These are phyloP conservation scores for Yamadazyma nakazawae DNA, from an alignment of 805 yeast genomes.

Conservation along the genomic window DNA sequence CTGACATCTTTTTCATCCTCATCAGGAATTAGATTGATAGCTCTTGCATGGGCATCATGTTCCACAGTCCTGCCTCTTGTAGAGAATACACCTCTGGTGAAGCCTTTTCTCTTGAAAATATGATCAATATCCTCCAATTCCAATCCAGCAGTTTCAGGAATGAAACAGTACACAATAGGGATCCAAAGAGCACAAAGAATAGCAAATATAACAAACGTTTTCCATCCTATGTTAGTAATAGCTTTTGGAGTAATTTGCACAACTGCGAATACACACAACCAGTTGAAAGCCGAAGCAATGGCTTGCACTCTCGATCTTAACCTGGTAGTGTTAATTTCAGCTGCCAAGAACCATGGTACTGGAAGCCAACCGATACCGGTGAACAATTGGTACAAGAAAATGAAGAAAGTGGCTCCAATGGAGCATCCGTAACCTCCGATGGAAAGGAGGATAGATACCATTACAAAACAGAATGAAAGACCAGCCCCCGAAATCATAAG, in stretches of 20 bases:
- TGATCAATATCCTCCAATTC: slow-evolving; percentile 72
- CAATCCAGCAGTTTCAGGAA: slow-evolving; percentile 76
- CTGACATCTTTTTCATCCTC: slow-evolving; percentile 8
- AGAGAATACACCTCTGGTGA: slow-evolving; percentile 9
- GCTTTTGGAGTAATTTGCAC: slow-evolving; percentile 60
- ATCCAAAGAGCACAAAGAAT: slow-evolving; percentile 51
- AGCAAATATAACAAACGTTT: slow-evolving; percentile 49
- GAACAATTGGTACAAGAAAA: background rate
- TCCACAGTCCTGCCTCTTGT: slow-evolving; percentile 11
- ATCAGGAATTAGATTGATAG: slow-evolving; percentile 7
- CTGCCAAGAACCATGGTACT: slow-evolving; percentile 49
- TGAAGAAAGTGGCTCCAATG: slow-evolving; percentile 62
- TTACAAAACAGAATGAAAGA: slow-evolving; percentile 40
- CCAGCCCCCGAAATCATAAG: slow-evolving; percentile 39
- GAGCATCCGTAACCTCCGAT: slow-evolving; percentile 22
- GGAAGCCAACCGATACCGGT: background rate
- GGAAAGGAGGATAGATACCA: slow-evolving; percentile 44
- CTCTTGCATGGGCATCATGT: slow-evolving; percentile 9
- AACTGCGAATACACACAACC: slow-evolving; percentile 55
- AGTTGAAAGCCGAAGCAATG: slow-evolving; percentile 53
- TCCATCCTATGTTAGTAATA: slow-evolving; percentile 30
- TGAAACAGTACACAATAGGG: slow-evolving; percentile 57
- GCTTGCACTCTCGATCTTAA: slow-evolving; percentile 52
- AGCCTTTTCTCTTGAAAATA: slow-evolving; percentile 4
- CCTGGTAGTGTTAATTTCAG: slow-evolving; percentile 54